Evolutionary conservation across 768 basidiomycete genomes (phyloP).

Genomic region (Russula dissimulans): DNA sequence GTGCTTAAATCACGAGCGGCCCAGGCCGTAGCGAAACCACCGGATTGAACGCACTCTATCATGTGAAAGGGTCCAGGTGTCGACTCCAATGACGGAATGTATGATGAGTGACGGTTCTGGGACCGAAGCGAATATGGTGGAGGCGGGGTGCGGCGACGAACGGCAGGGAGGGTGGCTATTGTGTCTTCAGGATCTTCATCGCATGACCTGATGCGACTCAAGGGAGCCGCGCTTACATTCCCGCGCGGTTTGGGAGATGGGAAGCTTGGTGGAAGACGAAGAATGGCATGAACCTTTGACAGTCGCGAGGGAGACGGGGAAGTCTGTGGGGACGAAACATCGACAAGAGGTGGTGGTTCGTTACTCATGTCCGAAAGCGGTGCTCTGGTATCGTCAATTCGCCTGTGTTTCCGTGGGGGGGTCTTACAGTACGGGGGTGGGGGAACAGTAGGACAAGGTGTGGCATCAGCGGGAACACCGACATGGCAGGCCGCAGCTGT

Average conservation of each 20-base stretch:
- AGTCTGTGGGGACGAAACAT: not conserved
- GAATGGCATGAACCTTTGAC: not conserved
- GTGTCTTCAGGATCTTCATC: slow-evolving; percentile 5
- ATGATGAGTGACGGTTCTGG: slow-evolving; percentile 15
- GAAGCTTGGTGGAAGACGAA: not conserved
- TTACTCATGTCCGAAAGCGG: slow-evolving; percentile 17
- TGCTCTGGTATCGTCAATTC: slow-evolving; percentile 9
- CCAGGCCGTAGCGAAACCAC: slow-evolving; percentile 15
- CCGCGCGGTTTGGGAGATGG: slow-evolving; percentile 6
- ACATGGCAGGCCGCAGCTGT: not conserved
- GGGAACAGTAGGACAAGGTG: not conserved
- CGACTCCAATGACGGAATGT: slow-evolving; percentile 4
- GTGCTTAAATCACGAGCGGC: slow-evolving; percentile 18
- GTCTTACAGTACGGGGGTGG: slow-evolving; percentile 12
- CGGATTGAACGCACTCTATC: slow-evolving; percentile 14
- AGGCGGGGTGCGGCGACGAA: slow-evolving; percentile 7
- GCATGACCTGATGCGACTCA: slow-evolving; percentile 4
- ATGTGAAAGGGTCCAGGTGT: slow-evolving; percentile 18
- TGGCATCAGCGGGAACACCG: slow-evolving; percentile 11
- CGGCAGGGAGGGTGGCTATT: slow-evolving; percentile 4
- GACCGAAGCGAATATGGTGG: slow-evolving; percentile 14
- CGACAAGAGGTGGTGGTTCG: not conserved
- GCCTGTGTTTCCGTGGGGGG: slow-evolving; percentile 12
- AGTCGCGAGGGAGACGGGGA: not conserved
- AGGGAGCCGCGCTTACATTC: not conserved